A percentile compares a stretch with the other conserved stretches of the same genome.
Conservation (phyloP, 2,329 filamentous ascomycete genomes). For the Trichophyton schoenleinii region DNA sequence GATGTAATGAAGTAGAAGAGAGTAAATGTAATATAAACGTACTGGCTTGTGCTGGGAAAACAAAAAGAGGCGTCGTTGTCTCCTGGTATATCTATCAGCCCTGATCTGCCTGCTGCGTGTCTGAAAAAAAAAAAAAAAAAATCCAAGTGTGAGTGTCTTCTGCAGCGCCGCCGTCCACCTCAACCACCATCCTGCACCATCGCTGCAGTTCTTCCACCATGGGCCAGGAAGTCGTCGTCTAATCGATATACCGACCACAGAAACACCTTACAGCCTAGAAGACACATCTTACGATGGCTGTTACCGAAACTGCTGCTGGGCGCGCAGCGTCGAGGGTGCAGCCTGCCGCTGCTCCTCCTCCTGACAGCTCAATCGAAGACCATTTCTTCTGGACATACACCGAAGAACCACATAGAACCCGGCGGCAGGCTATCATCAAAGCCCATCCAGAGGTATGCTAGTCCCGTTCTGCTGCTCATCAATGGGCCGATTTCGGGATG, state of each 20-base stretch:
- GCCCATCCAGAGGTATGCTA: slow-evolving; percentile 74
- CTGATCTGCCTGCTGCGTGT: too few species aligned
- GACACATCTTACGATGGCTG: neutral
- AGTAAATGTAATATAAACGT: too few species aligned
- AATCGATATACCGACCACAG: neutral
- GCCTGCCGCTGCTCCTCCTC: slow-evolving; percentile 15
- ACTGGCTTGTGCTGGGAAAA: too few species aligned
- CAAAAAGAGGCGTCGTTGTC: too few species aligned
- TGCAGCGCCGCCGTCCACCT: too few species aligned
- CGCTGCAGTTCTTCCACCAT: neutral
- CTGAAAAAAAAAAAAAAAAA: too few species aligned
- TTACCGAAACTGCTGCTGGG: neutral
- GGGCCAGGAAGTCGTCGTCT: neutral
- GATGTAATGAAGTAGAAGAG: too few species aligned
- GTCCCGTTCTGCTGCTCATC: slow-evolving; percentile 4
- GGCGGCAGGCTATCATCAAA: slow-evolving; percentile 90
- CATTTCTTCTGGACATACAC: slow-evolving; percentile 99
- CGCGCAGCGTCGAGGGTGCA: neutral
- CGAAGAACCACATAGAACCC: slow-evolving; percentile 87
- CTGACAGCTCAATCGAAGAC: slow-evolving; percentile 30
- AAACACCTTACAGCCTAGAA: neutral
- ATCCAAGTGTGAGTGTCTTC: too few species aligned
- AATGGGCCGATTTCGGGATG: neutral
- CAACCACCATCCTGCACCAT: too few species aligned
- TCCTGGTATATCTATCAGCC: too few species aligned